These are phyloP conservation scores for Amborella trichopoda DNA, from an alignment of 164 flowering plant genomes.

Conservation along the genomic window DNA sequence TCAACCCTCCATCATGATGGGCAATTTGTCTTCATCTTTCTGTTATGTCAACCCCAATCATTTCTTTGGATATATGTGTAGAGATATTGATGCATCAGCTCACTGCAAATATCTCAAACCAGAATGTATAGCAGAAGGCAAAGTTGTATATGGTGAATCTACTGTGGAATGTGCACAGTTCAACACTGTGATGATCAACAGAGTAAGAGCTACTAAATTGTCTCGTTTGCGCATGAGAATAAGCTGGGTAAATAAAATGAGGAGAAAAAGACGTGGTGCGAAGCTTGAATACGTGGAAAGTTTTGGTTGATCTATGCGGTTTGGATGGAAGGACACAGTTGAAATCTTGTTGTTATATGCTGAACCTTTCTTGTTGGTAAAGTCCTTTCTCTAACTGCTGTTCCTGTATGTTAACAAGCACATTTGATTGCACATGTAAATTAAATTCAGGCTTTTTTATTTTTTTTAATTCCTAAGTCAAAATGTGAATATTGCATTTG, in stretches of 20 bases:
- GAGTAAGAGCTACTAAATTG: constrained; percentile 11
- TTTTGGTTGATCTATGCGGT: constrained; percentile 12
- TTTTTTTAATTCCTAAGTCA: too few species aligned
- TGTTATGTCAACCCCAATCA: constrained; percentile 52
- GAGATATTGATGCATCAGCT: constrained; percentile 17
- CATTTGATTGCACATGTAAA: too few species aligned
- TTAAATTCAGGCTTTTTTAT: too few species aligned
- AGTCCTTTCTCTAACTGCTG: too few species aligned
- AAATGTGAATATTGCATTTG: too few species aligned
- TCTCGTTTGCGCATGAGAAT: constrained; percentile 11
- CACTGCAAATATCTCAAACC: too few species aligned
- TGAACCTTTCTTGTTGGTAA: too few species aligned
- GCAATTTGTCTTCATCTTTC: constrained; percentile 59
- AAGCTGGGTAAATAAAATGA: constrained; percentile 29
- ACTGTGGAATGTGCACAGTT: constrained; percentile 1
- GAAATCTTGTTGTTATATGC: too few species aligned
- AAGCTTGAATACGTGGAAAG: constrained; percentile 24
- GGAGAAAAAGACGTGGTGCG: constrained; percentile 44
- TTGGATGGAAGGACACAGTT: too few species aligned
- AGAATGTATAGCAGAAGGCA: too few species aligned
- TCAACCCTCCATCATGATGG: constrained; percentile 46
- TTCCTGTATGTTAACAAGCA: too few species aligned
- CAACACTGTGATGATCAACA: constrained; percentile 8
- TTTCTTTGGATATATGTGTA: constrained; percentile 42
- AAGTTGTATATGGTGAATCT: constrained; percentile 9